Percentiles rank a stretch among this genome's conserved stretches.
Evolutionary conservation across 1,139 yeast species (phyloP).

Genomic region (Hansenula sp.): DNA sequence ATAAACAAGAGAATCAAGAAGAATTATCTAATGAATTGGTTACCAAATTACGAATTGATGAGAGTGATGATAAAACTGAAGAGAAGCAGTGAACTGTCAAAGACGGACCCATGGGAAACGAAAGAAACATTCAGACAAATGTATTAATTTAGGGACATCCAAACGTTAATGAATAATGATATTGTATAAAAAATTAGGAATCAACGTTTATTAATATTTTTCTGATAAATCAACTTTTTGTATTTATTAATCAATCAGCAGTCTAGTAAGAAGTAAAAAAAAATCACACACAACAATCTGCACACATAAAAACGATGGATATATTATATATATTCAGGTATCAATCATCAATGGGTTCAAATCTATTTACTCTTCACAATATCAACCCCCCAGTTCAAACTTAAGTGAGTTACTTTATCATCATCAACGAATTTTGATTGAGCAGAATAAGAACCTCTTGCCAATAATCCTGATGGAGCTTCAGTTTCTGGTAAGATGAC

Average conservation of each 20-base stretch:
- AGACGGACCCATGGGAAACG: too few relatives aligned
- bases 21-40: not conserved
- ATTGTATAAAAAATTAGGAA: not conserved
- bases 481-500: conserved; percentile 79
- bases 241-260: too few relatives aligned
- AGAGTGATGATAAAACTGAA: not conserved
- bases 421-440: conserved; percentile 83
- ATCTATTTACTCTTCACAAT: conserved; percentile 39
- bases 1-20: not conserved
- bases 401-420: conserved; percentile 71
- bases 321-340: too few relatives aligned
- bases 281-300: too few relatives aligned
- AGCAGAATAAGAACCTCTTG: conserved; percentile 83
- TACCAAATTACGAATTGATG: conserved; percentile 2
- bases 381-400: conserved; percentile 83
- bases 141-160: too few relatives aligned
- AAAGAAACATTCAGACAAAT: too few relatives aligned
- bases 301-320: too few relatives aligned
- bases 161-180: not conserved
- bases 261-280: too few relatives aligned
- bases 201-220: too few relatives aligned
- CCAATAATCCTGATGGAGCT: conserved; percentile 88
- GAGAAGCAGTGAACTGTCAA: not conserved
- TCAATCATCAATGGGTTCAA: not conserved
- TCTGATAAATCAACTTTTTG: too few relatives aligned